Conservation (phyloP, 768 basidiomycete genomes). For the Tylopilus rubrobrunneus region DNA sequence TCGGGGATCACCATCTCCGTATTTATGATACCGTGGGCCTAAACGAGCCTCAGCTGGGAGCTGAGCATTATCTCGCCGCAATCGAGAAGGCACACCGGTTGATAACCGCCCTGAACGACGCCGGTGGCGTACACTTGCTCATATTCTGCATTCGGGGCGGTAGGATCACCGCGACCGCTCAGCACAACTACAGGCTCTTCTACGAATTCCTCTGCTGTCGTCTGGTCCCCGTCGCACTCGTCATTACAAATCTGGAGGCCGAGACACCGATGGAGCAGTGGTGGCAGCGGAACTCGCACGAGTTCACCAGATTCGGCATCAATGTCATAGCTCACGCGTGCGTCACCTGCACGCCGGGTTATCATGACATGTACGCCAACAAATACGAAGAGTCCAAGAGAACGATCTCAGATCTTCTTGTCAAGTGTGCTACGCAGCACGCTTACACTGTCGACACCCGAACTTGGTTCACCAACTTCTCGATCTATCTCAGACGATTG, state of each 20-base stretch:
- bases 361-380: slow-evolving; percentile 28
- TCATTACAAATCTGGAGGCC: slow-evolving; percentile 38
- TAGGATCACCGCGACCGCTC: slow-evolving; percentile 32
- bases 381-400: slow-evolving; percentile 36
- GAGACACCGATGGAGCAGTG: slow-evolving; percentile 31
- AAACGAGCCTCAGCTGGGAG: slow-evolving; percentile 24
- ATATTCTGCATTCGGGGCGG: slow-evolving; percentile 37
- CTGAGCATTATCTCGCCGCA: slow-evolving; percentile 21
- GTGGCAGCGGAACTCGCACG: slow-evolving; percentile 30
- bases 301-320: slow-evolving; percentile 23
- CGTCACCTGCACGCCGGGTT: slow-evolving; percentile 31
- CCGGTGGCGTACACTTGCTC: slow-evolving; percentile 36
- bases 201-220: slow-evolving; percentile 36
- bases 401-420: slow-evolving; percentile 24
- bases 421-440: slow-evolving; percentile 16
- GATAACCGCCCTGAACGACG: slow-evolving; percentile 24
- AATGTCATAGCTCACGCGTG: slow-evolving; percentile 26
- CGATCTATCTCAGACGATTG: slow-evolving; percentile 22
- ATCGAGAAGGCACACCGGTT: slow-evolving; percentile 31
- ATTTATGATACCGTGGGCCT: slow-evolving; percentile 33
- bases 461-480: slow-evolving; percentile 23
- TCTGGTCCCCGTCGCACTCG: slow-evolving; percentile 37
- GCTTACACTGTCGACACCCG: slow-evolving; percentile 21
- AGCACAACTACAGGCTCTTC: slow-evolving; percentile 37
- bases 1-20: slow-evolving; percentile 15